Percentiles rank a stretch among this genome's conserved stretches.
Conservation (phyloP, 1,284 basidiomycete species). For the Volvariella volvacea region DNA sequence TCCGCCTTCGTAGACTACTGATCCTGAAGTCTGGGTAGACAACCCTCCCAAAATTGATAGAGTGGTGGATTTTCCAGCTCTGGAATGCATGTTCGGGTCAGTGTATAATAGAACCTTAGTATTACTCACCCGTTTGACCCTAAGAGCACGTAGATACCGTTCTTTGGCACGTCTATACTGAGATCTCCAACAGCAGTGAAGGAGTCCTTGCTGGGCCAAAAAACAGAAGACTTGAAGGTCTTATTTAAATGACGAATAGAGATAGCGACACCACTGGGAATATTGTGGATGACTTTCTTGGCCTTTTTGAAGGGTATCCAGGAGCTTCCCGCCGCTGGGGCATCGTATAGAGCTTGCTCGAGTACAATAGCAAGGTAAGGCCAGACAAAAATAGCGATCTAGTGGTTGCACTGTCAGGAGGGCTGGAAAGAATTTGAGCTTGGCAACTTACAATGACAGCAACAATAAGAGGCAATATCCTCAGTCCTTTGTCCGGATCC, state of each 20-base stretch:
- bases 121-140: constrained; percentile 61
- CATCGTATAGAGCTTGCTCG: constrained; percentile 60
- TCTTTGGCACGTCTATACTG: constrained; percentile 58
- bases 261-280: constrained; percentile 39
- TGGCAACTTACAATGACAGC: constrained; percentile 47
- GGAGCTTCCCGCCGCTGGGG: constrained; percentile 25
- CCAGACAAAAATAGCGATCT: constrained; percentile 70
- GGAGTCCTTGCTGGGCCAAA: constrained; percentile 18
- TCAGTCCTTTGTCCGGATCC: constrained; percentile 54
- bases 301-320: constrained; percentile 25
- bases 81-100: constrained; percentile 18
- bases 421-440: background rate
- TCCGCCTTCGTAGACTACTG: constrained; percentile 57
- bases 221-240: constrained; percentile 39
- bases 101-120: background rate
- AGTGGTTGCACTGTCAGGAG: no score
- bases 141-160: constrained; percentile 68
- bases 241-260: constrained; percentile 56
- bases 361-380: constrained; percentile 54
- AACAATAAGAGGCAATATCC: constrained; percentile 55
- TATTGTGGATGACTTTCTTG: constrained; percentile 10
- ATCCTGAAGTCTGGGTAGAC: constrained; percentile 49
- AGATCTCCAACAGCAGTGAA: constrained; percentile 62
- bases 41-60: constrained; percentile 64
- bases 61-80: constrained; percentile 75